Evolutionary conservation across 2,329 filamentous ascomycete genomes (phyloP).

Genomic region (Alternaria alternata): DNA sequence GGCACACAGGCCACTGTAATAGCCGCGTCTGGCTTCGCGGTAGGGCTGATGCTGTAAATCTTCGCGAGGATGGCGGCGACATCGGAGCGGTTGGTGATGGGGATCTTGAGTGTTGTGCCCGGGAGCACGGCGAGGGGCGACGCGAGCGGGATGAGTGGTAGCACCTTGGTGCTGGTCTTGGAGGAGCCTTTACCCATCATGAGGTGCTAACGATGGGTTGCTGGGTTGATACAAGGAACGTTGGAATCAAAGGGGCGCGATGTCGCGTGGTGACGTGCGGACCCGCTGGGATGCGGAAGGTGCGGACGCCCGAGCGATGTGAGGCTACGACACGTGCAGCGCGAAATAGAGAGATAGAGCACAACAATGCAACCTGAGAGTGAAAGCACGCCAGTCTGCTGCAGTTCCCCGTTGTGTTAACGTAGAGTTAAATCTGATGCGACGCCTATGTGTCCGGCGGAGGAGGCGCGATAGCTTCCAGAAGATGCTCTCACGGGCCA

Average conservation of each 20-base stretch:
- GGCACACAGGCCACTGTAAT: constrained; percentile 90
- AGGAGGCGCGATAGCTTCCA: constrained; percentile 23
- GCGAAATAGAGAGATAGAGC: background rate
- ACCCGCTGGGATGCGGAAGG: constrained; percentile 13
- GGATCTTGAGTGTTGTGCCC: constrained; percentile 83
- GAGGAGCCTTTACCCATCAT: constrained; percentile 49
- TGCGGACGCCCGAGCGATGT: constrained; percentile 13
- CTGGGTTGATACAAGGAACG: background rate
- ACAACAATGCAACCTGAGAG: background rate
- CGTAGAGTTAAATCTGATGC: background rate
- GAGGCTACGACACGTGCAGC: background rate
- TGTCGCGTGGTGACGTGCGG: constrained; percentile 21
- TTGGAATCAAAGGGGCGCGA: background rate
- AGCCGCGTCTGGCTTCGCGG: constrained; percentile 68
- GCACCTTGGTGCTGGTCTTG: constrained; percentile 47
- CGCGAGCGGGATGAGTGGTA: constrained; percentile 84
- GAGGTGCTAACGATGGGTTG: constrained; percentile 7
- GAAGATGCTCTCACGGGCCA: constrained; percentile 26
- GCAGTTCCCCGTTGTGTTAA: background rate
- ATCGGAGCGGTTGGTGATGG: constrained; percentile 83
- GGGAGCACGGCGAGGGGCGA: constrained; percentile 84
- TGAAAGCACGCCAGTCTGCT: background rate
- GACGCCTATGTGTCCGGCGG: background rate
- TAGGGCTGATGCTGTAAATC: constrained; percentile 78
- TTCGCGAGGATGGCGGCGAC: constrained; percentile 86